Conservation (phyloP, 2,329 filamentous ascomycete genomes). For the Alternaria brassicae region DNA sequence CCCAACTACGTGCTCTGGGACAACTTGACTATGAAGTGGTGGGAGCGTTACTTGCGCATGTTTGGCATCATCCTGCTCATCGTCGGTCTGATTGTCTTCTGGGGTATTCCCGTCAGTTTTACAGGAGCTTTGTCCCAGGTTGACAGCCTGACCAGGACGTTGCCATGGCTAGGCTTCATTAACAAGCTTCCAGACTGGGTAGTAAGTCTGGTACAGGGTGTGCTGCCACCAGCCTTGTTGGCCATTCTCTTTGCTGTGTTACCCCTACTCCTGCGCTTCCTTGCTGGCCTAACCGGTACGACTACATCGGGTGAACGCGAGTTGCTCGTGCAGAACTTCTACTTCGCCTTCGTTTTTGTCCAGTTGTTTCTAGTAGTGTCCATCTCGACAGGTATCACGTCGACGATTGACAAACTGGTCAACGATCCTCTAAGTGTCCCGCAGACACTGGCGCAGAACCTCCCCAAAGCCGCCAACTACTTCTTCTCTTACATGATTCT, state of each 20-base stretch:
- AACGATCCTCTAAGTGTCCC: slow-evolving; percentile 73
- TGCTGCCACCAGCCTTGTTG: slow-evolving; percentile 80
- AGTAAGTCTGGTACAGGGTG: slow-evolving; percentile 78
- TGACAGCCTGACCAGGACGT: slow-evolving; percentile 68
- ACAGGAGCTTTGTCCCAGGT: slow-evolving; percentile 84
- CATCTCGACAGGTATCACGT: slow-evolving; percentile 76
- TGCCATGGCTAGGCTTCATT: slow-evolving; percentile 76
- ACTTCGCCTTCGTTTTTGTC: slow-evolving; percentile 92
- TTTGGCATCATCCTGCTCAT: slow-evolving; percentile 71
- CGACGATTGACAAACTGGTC: slow-evolving; percentile 69
- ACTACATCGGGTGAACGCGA: slow-evolving; percentile 82
- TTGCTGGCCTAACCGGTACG: slow-evolving; percentile 77
- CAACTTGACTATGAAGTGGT: slow-evolving; percentile 96
- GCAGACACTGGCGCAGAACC: slow-evolving; percentile 73
- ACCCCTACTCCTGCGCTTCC: slow-evolving; percentile 76
- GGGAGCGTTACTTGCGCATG: slow-evolving; percentile 81
- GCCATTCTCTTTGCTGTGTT: slow-evolving; percentile 80
- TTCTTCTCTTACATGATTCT: slow-evolving; percentile 99
- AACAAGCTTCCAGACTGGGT: slow-evolving; percentile 65
- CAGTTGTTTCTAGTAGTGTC: slow-evolving; percentile 95
- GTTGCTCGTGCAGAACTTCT: slow-evolving; percentile 88
- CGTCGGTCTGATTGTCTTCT: slow-evolving; percentile 79
- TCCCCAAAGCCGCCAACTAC: slow-evolving; percentile 90
- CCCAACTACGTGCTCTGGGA: slow-evolving; percentile 95
- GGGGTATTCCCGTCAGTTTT: slow-evolving; percentile 89